phyloP scores from a whole-genome alignment of 768 basidiomycete species.

The Porpolomopsis calyptriformis region DNA sequence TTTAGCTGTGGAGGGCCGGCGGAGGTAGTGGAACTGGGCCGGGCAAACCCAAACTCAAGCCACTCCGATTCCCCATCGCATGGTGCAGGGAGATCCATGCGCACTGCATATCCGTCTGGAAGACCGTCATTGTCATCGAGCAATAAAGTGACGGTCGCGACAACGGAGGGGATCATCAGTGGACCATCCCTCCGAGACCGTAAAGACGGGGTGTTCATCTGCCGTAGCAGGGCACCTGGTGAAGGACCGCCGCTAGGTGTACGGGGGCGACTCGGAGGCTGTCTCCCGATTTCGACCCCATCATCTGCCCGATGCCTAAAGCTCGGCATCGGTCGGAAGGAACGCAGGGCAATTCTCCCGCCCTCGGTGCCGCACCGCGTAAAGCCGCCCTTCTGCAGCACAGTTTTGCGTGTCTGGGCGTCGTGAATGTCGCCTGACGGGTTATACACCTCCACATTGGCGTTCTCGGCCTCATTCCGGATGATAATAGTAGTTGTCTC shows the following conservation, averaged over 20 bases:
- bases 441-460: constrained; percentile 52
- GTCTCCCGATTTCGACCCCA: constrained; percentile 7
- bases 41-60: constrained; percentile 67
- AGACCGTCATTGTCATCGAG: constrained; percentile 18
- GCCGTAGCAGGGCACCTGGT: constrained; percentile 16
- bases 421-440: constrained; percentile 46
- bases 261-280: constrained; percentile 21
- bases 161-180: constrained; percentile 51
- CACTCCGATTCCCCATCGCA: constrained; percentile 52
- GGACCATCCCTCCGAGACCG: constrained; percentile 41
- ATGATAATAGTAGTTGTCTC: constrained; percentile 50
- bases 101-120: constrained; percentile 49
- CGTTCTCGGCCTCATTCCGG: constrained; percentile 43
- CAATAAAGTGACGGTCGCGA: constrained; percentile 44
- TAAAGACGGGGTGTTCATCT: constrained; percentile 14
- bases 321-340: constrained; percentile 10
- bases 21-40: constrained; percentile 16
- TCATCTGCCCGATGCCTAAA: not conserved
- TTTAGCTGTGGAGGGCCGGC: constrained; percentile 26
- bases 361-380: constrained; percentile 55
- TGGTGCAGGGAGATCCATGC: constrained; percentile 45
- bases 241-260: constrained; percentile 28
- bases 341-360: constrained; percentile 45
- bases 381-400: constrained; percentile 47
- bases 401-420: constrained; percentile 52